Evolutionary conservation across 192 early-diverging fungal genomes (phyloP).

Genomic region (Linderina pennispora): DNA sequence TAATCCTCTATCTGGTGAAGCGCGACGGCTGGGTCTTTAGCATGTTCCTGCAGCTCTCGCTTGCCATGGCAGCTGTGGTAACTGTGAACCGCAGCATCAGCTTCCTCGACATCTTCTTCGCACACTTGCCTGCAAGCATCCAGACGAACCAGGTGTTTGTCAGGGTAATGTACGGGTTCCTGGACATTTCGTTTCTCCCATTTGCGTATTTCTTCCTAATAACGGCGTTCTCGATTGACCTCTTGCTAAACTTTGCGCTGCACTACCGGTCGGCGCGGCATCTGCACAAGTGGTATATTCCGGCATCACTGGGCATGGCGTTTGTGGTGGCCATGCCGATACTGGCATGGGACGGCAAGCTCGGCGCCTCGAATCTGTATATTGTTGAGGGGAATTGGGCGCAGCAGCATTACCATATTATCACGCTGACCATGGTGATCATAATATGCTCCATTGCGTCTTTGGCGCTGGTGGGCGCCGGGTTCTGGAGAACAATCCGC

Average conservation of each 20-base stretch:
- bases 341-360: slow-evolving; percentile 34
- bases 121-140: slow-evolving; percentile 14
- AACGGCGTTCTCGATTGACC: slow-evolving; percentile 45
- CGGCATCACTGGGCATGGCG: slow-evolving; percentile 22
- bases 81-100: slow-evolving; percentile 42
- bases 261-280: slow-evolving; percentile 37
- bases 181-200: slow-evolving; percentile 45
- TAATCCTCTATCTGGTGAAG: slow-evolving; percentile 34
- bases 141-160: slow-evolving; percentile 34
- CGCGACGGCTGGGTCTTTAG: slow-evolving; percentile 45
- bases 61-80: slow-evolving; percentile 41
- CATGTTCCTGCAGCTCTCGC: slow-evolving; percentile 41
- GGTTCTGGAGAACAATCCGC: slow-evolving; percentile 44
- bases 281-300: slow-evolving; percentile 38
- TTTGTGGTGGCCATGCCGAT: slow-evolving; percentile 35
- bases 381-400: slow-evolving; percentile 40
- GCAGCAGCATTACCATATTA: slow-evolving; percentile 44
- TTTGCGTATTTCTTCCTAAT: slow-evolving; percentile 47
- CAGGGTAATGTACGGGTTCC: slow-evolving; percentile 44
- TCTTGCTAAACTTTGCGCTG: slow-evolving; percentile 45
- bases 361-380: slow-evolving; percentile 40
- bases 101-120: slow-evolving; percentile 46
- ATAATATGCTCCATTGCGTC: slow-evolving; percentile 43
- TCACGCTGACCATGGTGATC: slow-evolving; percentile 41
- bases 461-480: slow-evolving; percentile 40